These are phyloP conservation scores for Cladosporium sp. DNA, from an alignment of 2,329 filamentous ascomycete genomes.

Conservation along the genomic window DNA sequence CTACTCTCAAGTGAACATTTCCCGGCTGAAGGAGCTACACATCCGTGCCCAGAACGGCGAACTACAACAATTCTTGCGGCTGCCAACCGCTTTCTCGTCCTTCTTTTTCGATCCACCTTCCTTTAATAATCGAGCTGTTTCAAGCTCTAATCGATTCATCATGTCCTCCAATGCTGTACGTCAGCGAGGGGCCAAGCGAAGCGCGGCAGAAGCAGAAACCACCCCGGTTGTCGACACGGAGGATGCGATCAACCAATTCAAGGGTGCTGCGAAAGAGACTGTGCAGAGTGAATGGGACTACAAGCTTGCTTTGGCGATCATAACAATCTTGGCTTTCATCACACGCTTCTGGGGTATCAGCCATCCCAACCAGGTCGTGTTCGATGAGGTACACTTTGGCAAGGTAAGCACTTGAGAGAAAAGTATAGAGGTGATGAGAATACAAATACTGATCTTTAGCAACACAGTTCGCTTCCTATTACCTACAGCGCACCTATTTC, in stretches of 20 bases:
- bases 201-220: constrained; percentile 18
- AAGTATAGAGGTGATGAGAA: neutral
- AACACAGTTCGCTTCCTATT: constrained; percentile 57
- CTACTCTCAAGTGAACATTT: constrained; percentile 4
- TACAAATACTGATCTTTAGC: neutral
- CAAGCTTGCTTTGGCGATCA: constrained; percentile 68
- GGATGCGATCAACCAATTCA: constrained; percentile 37
- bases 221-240: constrained; percentile 27
- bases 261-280: constrained; percentile 29
- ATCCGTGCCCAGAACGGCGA: constrained; percentile 4
- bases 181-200: constrained; percentile 22
- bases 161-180: constrained; percentile 14
- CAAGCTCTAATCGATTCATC: neutral
- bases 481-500: constrained; percentile 96
- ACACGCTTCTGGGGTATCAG: constrained; percentile 95
- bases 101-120: constrained; percentile 5
- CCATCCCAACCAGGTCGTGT: constrained; percentile 94
- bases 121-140: neutral
- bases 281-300: constrained; percentile 67
- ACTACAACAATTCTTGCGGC: neutral
- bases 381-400: constrained; percentile 98
- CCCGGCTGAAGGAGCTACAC: neutral
- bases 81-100: constrained; percentile 5
- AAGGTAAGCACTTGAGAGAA: constrained; percentile 62
- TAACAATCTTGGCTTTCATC: constrained; percentile 79